A percentile compares a stretch with the other conserved stretches of the same genome.
phyloP scores from a whole-genome alignment of 2,329 filamentous ascomycete species.

The Apiospora marii region DNA sequence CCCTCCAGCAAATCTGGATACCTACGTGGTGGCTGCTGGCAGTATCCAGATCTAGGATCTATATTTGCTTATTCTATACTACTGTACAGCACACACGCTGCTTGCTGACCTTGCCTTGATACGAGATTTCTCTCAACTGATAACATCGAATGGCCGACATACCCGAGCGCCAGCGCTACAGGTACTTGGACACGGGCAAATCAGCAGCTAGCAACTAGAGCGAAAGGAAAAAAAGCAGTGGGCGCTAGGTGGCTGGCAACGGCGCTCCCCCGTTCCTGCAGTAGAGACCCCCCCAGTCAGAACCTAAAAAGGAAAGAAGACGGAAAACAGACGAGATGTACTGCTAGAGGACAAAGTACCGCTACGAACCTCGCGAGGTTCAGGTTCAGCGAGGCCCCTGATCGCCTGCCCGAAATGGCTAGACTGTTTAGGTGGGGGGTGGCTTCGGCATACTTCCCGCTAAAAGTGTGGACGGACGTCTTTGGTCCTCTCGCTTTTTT shows the following conservation, averaged over 20 bases:
- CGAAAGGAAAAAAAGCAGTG: neutral
- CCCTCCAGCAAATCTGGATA: neutral
- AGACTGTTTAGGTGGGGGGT: neutral
- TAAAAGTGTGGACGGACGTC: neutral
- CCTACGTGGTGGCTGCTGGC: neutral
- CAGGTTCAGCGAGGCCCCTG: neutral
- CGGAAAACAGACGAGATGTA: neutral
- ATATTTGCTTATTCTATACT: neutral
- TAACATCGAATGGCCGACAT: neutral
- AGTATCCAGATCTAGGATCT: neutral
- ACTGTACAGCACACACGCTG: neutral
- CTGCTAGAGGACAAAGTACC: neutral
- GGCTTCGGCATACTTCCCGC: neutral
- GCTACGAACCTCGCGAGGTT: neutral
- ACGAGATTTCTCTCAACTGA: neutral
- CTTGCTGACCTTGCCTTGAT: slow-evolving; percentile 11
- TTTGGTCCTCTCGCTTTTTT: neutral
- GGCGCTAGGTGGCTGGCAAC: slow-evolving; percentile 12
- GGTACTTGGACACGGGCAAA: neutral
- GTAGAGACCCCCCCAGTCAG: neutral
- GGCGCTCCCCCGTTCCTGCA: slow-evolving; percentile 22
- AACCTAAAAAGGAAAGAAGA: slow-evolving; percentile 20
- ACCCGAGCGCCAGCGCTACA: slow-evolving; percentile 3
- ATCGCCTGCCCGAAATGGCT: neutral
- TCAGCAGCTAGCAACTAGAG: neutral